Evolutionary conservation across 1,284 basidiomycete species (phyloP).

Genomic region (Meira nashicola): DNA sequence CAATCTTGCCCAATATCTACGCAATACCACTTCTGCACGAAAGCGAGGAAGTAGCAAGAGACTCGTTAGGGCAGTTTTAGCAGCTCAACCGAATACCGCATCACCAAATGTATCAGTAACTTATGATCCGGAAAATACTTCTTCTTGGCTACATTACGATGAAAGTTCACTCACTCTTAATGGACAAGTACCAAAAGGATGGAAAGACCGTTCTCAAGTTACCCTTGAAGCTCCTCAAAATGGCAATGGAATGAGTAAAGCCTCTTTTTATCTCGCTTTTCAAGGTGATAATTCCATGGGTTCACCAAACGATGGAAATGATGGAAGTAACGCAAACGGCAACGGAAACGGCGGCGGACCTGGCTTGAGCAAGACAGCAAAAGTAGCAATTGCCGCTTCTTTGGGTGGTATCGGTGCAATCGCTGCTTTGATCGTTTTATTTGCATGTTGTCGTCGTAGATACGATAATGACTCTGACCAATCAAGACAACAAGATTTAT

Average conservation of each 20-base stretch:
- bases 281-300: slow-evolving; percentile 9
- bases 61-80: neutral
- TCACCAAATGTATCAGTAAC: neutral
- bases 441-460: slow-evolving; percentile 34
- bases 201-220: slow-evolving; percentile 12
- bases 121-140: slow-evolving; percentile 11
- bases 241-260: neutral
- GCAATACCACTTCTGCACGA: neutral
- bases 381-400: slow-evolving; percentile 30
- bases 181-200: slow-evolving; percentile 10
- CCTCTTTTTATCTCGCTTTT: slow-evolving; percentile 16
- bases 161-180: neutral
- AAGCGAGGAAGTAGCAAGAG: no score
- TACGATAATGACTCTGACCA: slow-evolving; percentile 30
- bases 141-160: slow-evolving; percentile 13
- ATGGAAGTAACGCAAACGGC: neutral
- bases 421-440: slow-evolving; percentile 28
- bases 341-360: neutral
- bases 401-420: slow-evolving; percentile 35
- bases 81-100: neutral
- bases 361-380: slow-evolving; percentile 11
- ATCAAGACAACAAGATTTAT: slow-evolving; percentile 1
- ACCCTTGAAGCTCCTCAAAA: slow-evolving; percentile 3
- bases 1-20: slow-evolving; percentile 22
- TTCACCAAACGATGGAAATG: neutral